phyloP scores from a whole-genome alignment of 2,329 filamentous ascomycete genomes.

The Lecanoromycetidae sp. region DNA sequence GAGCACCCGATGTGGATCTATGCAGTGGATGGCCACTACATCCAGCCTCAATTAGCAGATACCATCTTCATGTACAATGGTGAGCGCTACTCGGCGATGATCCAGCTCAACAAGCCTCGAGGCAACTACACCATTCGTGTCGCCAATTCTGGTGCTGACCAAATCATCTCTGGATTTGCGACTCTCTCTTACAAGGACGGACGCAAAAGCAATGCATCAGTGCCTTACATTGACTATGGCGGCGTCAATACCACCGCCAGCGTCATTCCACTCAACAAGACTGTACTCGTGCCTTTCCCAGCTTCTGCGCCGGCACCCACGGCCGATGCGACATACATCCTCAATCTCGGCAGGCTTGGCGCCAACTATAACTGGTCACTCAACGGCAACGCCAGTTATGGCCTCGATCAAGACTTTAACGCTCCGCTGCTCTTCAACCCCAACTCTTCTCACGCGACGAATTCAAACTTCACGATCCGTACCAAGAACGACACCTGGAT shows the following conservation, averaged over 20 bases:
- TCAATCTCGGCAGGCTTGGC: constrained; percentile 21
- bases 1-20: constrained; percentile 43
- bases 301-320: constrained; percentile 33
- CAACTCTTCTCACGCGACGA: constrained; percentile 21
- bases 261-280: constrained; percentile 36
- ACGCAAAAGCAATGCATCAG: background rate
- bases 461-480: constrained; percentile 23
- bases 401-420: constrained; percentile 23
- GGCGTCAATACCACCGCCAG: constrained; percentile 43
- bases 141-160: constrained; percentile 37
- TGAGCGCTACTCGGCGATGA: constrained; percentile 41
- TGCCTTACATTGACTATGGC: constrained; percentile 39
- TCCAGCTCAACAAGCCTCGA: constrained; percentile 33
- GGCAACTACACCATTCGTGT: constrained; percentile 46
- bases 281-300: constrained; percentile 47
- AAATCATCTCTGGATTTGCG: constrained; percentile 44
- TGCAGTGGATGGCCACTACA: constrained; percentile 43
- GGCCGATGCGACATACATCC: constrained; percentile 9
- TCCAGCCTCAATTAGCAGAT: constrained; percentile 40
- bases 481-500: constrained; percentile 31
- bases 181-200: constrained; percentile 32
- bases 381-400: constrained; percentile 21
- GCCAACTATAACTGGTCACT: constrained; percentile 25
- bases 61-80: constrained; percentile 39
- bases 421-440: constrained; percentile 26